Percentiles rank a stretch among this genome's conserved stretches.
Evolutionary conservation across 2,329 filamentous ascomycete species (phyloP).

Genomic region (Alternaria dauci): DNA sequence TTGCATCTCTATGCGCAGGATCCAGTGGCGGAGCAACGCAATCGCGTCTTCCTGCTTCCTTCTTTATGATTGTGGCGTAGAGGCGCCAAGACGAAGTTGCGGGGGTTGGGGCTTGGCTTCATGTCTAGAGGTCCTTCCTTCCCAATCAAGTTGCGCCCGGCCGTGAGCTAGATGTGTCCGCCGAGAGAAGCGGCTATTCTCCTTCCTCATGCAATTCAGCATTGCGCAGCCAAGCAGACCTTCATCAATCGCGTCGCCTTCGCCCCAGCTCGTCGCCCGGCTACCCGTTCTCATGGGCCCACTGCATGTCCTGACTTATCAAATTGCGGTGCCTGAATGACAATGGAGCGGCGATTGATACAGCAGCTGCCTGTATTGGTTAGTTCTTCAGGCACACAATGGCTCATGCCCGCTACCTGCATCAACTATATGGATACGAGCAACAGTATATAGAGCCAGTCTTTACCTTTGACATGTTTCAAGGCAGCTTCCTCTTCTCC

Average conservation of each 20-base stretch:
- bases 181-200: conserved; percentile 26
- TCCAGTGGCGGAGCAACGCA: conserved; percentile 6
- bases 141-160: conserved; percentile 35
- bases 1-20: not conserved
- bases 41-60: conserved; percentile 6
- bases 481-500: conserved; percentile 20
- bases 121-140: conserved; percentile 32
- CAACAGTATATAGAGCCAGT: conserved; percentile 30
- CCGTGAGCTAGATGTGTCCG: conserved; percentile 22
- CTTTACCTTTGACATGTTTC: not conserved
- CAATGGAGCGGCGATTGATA: conserved; percentile 6
- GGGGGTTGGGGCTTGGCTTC: conserved; percentile 19
- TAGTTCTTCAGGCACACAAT: conserved; percentile 18
- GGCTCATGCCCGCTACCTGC: conserved; percentile 7
- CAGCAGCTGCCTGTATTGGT: conserved; percentile 37
- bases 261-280: conserved; percentile 22
- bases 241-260: conserved; percentile 25
- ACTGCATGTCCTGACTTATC: conserved; percentile 11
- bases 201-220: conserved; percentile 34
- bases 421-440: conserved; percentile 15
- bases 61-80: conserved; percentile 26
- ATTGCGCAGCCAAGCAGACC: conserved; percentile 32
- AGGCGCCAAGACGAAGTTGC: conserved; percentile 24
- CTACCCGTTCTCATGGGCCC: conserved; percentile 16
- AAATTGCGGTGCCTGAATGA: conserved; percentile 28